These are phyloP conservation scores for Pseudocercospora eumusae DNA, from an alignment of 2,329 filamentous ascomycete species.

Conservation along the genomic window DNA sequence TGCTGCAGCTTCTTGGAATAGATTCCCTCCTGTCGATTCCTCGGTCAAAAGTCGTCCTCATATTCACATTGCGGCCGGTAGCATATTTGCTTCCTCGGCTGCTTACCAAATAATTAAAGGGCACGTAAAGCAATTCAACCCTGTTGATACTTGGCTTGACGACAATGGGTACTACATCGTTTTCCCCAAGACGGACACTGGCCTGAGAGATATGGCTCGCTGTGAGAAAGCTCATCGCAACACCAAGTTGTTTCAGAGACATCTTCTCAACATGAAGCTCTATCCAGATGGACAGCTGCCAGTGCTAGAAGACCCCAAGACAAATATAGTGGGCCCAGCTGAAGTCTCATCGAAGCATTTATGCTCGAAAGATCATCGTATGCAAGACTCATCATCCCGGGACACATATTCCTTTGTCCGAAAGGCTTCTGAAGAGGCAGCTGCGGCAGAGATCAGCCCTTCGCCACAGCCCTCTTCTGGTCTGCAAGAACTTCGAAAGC, in stretches of 20 bases:
- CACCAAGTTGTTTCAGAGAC: neutral
- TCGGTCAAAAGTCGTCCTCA: neutral
- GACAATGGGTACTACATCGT: slow-evolving; percentile 2
- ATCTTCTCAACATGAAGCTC: neutral
- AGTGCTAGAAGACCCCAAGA: too few species aligned
- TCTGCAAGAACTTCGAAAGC: neutral
- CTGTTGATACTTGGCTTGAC: neutral
- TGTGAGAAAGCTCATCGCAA: neutral
- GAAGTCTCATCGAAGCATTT: neutral
- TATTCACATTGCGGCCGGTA: neutral
- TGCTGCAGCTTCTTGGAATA: neutral
- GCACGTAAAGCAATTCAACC: neutral
- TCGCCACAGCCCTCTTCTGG: neutral
- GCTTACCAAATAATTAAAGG: neutral
- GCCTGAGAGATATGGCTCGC: neutral
- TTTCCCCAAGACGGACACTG: neutral
- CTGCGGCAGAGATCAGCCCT: neutral
- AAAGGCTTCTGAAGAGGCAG: neutral
- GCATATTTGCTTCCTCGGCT: neutral
- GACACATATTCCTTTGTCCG: neutral
- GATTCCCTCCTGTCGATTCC: neutral
- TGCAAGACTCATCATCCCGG: neutral
- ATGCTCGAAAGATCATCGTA: neutral
- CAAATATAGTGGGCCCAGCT: neutral
- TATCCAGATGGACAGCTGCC: neutral